phyloP scores from a whole-genome alignment of 805 yeast species.

The Candida endomychidarum region DNA sequence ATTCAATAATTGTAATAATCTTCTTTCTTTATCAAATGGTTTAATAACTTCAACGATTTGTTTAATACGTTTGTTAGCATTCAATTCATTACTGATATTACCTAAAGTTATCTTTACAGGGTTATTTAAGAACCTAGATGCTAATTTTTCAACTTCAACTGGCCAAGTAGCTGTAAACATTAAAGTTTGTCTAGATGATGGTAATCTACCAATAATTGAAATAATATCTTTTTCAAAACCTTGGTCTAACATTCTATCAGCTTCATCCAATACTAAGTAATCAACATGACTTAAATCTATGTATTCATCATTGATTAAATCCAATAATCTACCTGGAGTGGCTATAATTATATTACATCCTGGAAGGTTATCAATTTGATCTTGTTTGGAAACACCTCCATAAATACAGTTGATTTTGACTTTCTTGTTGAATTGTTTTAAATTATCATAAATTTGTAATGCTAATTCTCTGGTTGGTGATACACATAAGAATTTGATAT shows the following conservation, averaged over 20 bases:
- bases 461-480: conserved; percentile 99
- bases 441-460: conserved; percentile 85
- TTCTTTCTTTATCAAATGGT: conserved; percentile 76
- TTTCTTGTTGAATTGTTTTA: conserved; percentile 63
- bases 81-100: conserved; percentile 79
- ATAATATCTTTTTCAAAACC: conserved; percentile 98
- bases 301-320: conserved; percentile 85
- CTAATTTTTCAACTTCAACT: conserved; percentile 93
- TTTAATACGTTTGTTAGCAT: conserved; percentile 91
- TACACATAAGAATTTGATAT: conserved; percentile 75
- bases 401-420: conserved; percentile 81
- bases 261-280: conserved; percentile 92
- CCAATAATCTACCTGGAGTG: conserved; percentile 96
- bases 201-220: conserved; percentile 64
- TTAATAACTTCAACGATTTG: conserved; percentile 89
- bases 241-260: conserved; percentile 97
- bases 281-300: conserved; percentile 65
- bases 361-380: conserved; percentile 71
- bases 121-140: conserved; percentile 73
- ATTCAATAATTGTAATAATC: conserved; percentile 66
- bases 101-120: conserved; percentile 95
- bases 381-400: conserved; percentile 97
- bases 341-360: conserved; percentile 84
- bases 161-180: conserved; percentile 99
- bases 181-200: conserved; percentile 71